Base-by-base conservation (phyloP, 164 flowering plant genomes). In the Nymphaea colorata region DNA sequence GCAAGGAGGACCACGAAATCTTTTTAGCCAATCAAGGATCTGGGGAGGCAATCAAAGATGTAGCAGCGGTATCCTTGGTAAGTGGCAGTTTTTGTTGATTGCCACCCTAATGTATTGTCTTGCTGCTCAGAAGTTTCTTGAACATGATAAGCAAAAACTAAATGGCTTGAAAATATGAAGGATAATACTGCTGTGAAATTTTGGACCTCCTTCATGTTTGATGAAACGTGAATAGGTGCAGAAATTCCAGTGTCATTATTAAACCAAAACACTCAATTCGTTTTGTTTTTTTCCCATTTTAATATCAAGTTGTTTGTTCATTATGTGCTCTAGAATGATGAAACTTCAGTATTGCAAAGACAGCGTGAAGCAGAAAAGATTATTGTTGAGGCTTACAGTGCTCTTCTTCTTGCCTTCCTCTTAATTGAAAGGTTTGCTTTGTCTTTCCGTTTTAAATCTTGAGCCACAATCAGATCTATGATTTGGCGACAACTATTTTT, bases 351-450 rank as follows among this genome's bases (percentile, higher is more conserved):
- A 59, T 66, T 83, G 69, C 84, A 87, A 82, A 96, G 97, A 55
- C 95, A 91, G 75, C 90, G 85, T 72, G 98, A 91, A 79, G 98
- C 98, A 8, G 98, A 94, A 79, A 91, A 88, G 82, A 94, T 87
- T 90, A 94, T 94, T 62, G 79, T 94, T 42, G 98, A 94, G 79
- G 95, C 97, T 61, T 94, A 94, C 79, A 70, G 97, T 11, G 98
- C 98, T 36, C 77, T 94, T 67, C 89, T 94, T 74, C 93, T 94
- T 47, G 98, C 98, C 51, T 94, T 94, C 70, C 95, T 94, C 74
- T 91, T 95, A 3, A 91, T 89, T 53, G 98, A 89, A 79, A 90
- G 98, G 97, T 94, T 57, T 42, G 62, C 64, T 12, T 17, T 61
- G 12, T 25, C 36, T 25, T 55, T 10, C 59, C 59, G 10, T 55